Evolutionary conservation across 495 filamentous ascomycete species (phyloP).

Genomic region (Letharia columbiana): DNA sequence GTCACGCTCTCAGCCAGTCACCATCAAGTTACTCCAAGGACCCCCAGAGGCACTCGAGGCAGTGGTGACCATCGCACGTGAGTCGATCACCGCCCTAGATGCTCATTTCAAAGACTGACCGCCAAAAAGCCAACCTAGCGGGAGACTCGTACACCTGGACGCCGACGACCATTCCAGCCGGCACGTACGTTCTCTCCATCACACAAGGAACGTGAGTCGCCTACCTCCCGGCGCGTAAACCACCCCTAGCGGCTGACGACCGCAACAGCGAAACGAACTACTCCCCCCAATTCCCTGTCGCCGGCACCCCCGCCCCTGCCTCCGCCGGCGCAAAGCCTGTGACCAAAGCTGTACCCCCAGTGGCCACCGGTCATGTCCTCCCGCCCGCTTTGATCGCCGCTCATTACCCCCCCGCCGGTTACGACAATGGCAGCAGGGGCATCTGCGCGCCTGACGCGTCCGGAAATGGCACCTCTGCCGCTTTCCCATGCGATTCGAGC

Average conservation of each 20-base stretch:
- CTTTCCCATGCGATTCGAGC: background rate
- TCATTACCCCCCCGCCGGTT: background rate
- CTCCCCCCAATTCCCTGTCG: constrained; percentile 23
- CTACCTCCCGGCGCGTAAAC: background rate
- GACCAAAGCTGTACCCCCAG: background rate
- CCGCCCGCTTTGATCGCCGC: background rate
- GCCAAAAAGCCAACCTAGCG: background rate
- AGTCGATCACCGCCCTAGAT: background rate
- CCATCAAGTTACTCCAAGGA: constrained; percentile 18
- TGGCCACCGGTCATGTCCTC: background rate
- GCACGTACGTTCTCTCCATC: constrained; percentile 22
- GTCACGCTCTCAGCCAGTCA: constrained; percentile 18
- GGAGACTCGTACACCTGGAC: constrained; percentile 19
- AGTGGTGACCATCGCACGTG: constrained; percentile 15
- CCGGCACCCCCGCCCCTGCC: background rate
- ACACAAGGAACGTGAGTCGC: constrained; percentile 12
- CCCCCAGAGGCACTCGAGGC: constrained; percentile 9
- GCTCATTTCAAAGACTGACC: background rate
- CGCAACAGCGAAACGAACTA: constrained; percentile 21
- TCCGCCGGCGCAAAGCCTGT: no score
- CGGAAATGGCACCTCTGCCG: background rate
- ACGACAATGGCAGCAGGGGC: background rate
- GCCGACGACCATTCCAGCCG: background rate
- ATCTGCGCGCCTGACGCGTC: background rate
- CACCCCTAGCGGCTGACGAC: background rate